Evolutionary conservation across 495 filamentous ascomycete genomes (phyloP), one percentile per base, ranked within the genome.

Genomic region (Eremomyces bilateralis): DNA sequence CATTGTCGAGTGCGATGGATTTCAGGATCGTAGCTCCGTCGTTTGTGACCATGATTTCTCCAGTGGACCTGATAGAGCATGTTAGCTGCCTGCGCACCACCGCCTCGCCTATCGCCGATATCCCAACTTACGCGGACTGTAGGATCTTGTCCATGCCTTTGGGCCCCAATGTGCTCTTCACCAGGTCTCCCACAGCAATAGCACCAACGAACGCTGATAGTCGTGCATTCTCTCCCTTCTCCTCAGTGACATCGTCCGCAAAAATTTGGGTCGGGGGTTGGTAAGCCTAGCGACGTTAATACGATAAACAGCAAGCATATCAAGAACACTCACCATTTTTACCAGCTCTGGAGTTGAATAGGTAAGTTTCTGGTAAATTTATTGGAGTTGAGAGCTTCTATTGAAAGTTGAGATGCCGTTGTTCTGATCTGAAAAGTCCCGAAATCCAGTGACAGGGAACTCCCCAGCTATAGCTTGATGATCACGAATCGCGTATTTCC

Each of bases 111-210:
- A n/a, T n/a, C n/a, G n/a, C n/a, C n/a, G n/a, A n/a, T n/a, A n/a
- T n/a, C 34, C 20, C 3, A 39, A 64, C 69, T 28, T 68, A 91
- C 77, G 83, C 90, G 59, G 84, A 94, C 53, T 95, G 88, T 53
- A 95, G 60, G 55, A 97, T 97, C 64, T 97, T 95, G 62, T 97
- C 90, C 90, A 95, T 95, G 46, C 88, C 88, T 62, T 95, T 94
- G 1, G 88, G 90, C 10, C 88, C 88, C 11, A 97, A 62, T 5
- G 88, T 97, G 52, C 78, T 88, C 69, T 97, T 97, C 17, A 97
- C 88, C 46, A 91, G 53, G 52, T 95, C 90, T 29, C 88, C 88
- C 25, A 97, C 85, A 20, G 88, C 88, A 50, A 97, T 95, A 46
- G 90, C 88, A 51, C 85, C 85, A 31, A 95, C 85, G 44, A 94